A percentile compares a stretch with the other conserved stretches of the same genome.
Evolutionary conservation across 1,139 yeast species (phyloP).

Genomic region (Magnusiomyces fungicola): DNA sequence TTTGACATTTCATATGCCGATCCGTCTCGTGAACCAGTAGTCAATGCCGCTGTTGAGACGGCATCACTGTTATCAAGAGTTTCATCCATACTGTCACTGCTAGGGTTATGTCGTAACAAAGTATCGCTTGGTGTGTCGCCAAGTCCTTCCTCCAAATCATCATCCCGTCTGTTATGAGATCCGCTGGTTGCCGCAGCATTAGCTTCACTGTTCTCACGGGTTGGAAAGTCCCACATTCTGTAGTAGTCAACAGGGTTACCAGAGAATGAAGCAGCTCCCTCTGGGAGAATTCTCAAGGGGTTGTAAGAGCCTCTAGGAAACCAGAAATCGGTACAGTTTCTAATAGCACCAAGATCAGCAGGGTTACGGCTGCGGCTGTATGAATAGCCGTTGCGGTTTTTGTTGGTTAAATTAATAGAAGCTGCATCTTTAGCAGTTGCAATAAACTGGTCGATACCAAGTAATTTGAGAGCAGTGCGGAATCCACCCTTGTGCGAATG

Average conservation of each 20-base stretch:
- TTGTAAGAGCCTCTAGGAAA: slow-evolving; percentile 23
- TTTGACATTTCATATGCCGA: slow-evolving; percentile 18
- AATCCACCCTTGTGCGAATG: neutral
- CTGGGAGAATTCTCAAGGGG: slow-evolving; percentile 20
- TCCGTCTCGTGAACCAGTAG: neutral
- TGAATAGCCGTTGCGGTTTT: neutral
- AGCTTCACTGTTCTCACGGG: neutral
- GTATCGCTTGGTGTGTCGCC: neutral
- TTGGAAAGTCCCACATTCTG: slow-evolving; percentile 30
- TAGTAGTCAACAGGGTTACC: slow-evolving; percentile 34
- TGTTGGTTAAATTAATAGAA: slow-evolving; percentile 10
- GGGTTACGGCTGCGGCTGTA: slow-evolving; percentile 24
- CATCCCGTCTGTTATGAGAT: neutral
- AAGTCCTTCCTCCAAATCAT: neutral
- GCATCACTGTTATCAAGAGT: neutral
- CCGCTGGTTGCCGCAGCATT: neutral
- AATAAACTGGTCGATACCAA: slow-evolving; percentile 37
- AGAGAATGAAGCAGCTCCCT: slow-evolving; percentile 28
- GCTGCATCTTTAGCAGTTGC: slow-evolving; percentile 29
- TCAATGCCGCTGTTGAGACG: neutral
- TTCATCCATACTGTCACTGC: neutral
- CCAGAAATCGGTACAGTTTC: slow-evolving; percentile 39
- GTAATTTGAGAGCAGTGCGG: slow-evolving; percentile 22
- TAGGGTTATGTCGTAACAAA: neutral
- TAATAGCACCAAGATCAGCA: slow-evolving; percentile 30